Base-by-base conservation (phyloP, 2,329 filamentous ascomycete genomes). In the Nannizzia gypsea region DNA sequence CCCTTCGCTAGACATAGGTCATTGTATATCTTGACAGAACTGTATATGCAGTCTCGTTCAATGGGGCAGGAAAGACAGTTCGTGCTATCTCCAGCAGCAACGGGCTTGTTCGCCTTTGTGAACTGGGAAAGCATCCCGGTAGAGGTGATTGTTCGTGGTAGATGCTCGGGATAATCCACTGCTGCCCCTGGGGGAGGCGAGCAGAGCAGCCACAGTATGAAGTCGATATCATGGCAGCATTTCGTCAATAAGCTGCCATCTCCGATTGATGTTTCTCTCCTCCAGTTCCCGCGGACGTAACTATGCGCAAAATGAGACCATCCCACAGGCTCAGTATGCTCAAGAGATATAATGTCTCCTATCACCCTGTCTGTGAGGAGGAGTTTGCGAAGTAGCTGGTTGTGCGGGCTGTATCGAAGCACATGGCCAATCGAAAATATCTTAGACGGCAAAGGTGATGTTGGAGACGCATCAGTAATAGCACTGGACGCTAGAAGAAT, bases 221-320 rank as follows among this genome's bases (percentile, higher is more conserved):
- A 83, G 69, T 99, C 93, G 56, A 99, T 88, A 67, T 99, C 93
- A 60, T 99, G 93, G 66, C 93, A 97, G 61, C 89, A 95, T 74
- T 97, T 99, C 2, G 92, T 96, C 31, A 99, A 80, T 1, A 99
- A 79, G 0, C 88, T 92, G 1, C 76, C 5, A 86, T 92, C 24
- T 82, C 91, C n/a, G 81, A 85, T 3, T 77, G 86, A 22, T 0
- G 83, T 86, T 65, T 89, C 84, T 63, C 88, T 89, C 4, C 92
- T 83, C 93, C 93, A 97, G 73, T 97, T 96, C 15, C 93, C 93
- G 52, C 83, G 83, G 38, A 97, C 92, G 67, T 92, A 96, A 46
- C 86, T 90, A 71, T 96, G 91, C 0, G 87, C 80, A 70, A 95
- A 97, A 71, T 97, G 93, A 89, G 90, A 97, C 85, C 88, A 95